Conservation (phyloP, 306 rosid species). For the Castanea crenata region DNA sequence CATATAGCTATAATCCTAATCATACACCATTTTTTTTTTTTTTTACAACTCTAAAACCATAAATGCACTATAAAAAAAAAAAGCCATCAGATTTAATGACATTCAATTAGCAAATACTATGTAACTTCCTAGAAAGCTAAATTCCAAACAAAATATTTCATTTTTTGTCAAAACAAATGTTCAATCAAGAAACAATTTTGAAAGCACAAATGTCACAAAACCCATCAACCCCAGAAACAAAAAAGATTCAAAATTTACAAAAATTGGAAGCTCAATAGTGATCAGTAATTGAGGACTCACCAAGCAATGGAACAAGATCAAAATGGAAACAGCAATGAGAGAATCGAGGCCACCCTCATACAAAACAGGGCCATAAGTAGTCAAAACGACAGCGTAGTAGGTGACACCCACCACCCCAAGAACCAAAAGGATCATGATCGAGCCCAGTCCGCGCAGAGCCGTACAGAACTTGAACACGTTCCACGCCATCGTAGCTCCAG, state of each 20-base stretch:
- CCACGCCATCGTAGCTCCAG: constrained; percentile 99
- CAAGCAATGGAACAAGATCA: constrained; percentile 88
- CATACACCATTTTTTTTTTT: background rate
- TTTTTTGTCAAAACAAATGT: background rate
- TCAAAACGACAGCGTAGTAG: constrained; percentile 91
- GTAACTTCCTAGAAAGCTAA: background rate
- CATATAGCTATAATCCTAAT: background rate
- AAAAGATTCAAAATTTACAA: background rate
- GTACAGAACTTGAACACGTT: constrained; percentile 99
- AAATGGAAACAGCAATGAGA: constrained; percentile 55
- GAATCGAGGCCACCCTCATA: constrained; percentile 66
- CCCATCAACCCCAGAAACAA: background rate
- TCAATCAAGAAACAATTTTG: background rate
- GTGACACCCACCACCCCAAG: constrained; percentile 98
- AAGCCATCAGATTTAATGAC: background rate
- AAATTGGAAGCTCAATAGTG: background rate
- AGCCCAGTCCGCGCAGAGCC: constrained; percentile 92
- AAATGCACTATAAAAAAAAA: background rate
- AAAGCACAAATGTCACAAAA: background rate
- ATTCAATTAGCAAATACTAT: background rate
- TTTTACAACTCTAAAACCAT: background rate
- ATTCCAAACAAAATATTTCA: background rate
- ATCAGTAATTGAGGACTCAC: constrained; percentile 35
- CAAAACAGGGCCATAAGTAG: constrained; percentile 86
- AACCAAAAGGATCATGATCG: constrained; percentile 93